These are phyloP conservation scores for Orbilia ellipsospora DNA, from an alignment of 2,329 filamentous ascomycete species.

Conservation along the genomic window DNA sequence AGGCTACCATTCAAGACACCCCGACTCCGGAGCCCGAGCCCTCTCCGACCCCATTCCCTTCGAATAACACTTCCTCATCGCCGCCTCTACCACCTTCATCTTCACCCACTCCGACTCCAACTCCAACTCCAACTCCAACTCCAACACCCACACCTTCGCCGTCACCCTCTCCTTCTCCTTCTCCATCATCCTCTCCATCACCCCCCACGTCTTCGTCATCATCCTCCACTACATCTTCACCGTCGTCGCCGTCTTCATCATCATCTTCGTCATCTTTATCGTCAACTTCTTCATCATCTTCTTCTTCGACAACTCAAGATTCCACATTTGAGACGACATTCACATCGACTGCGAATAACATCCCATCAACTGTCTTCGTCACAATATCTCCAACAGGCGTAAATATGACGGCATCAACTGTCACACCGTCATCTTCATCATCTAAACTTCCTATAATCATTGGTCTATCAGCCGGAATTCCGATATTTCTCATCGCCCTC, in stretches of 20 bases:
- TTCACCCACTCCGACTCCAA: background rate
- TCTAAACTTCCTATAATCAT: conserved; percentile 14
- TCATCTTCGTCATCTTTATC: no score
- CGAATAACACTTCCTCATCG: background rate
- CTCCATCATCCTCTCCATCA: background rate
- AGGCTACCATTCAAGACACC: background rate
- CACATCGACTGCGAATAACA: background rate
- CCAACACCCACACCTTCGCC: background rate
- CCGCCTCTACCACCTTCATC: background rate
- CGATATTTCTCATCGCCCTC: conserved; percentile 27
- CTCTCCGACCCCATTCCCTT: background rate
- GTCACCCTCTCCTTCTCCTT: background rate
- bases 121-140: background rate
- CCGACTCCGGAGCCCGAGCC: background rate
- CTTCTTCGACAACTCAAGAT: no score
- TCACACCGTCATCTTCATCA: background rate
- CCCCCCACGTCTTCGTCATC: background rate
- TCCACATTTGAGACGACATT: no score
- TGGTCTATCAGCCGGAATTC: conserved; percentile 31
- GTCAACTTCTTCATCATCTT: no score
- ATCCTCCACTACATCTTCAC: background rate
- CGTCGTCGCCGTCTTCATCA: no score
- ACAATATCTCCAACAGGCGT: background rate
- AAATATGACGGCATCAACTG: background rate
- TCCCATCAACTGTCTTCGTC: conserved; percentile 1